These are phyloP conservation scores for Cylindrotheca closterium DNA, from an alignment of 108 stramenopile genomes.

Conservation along the genomic window DNA sequence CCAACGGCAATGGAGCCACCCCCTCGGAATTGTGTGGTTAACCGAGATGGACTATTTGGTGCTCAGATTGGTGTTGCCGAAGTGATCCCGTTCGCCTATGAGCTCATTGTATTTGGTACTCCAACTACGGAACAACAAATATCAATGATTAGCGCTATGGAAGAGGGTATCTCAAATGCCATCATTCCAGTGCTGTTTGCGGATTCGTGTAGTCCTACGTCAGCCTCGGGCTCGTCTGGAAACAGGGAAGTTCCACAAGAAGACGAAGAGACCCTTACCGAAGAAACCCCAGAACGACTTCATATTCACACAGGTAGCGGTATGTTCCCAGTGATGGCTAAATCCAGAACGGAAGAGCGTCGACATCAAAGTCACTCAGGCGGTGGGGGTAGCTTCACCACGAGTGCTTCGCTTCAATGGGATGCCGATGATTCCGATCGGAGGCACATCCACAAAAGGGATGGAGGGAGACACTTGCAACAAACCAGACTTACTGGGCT, in stretches of 20 bases:
- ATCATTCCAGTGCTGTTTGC: background rate
- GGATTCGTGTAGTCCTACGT: background rate
- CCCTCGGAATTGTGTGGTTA: background rate
- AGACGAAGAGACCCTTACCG: too few relatives aligned
- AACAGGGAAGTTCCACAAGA: too few relatives aligned
- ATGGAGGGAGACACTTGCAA: conserved; percentile 3
- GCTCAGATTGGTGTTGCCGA: conserved; percentile 17
- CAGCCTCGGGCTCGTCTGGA: background rate
- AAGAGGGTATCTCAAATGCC: background rate
- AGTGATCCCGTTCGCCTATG: conserved; percentile 17
- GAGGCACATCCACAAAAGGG: background rate
- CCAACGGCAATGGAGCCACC: conserved; percentile 4
- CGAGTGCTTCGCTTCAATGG: too few relatives aligned
- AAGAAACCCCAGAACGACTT: too few relatives aligned
- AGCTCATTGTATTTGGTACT: background rate
- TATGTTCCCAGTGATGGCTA: too few relatives aligned
- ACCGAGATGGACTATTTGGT: conserved; percentile 13
- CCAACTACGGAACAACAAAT: background rate
- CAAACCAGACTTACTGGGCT: conserved; percentile 2
- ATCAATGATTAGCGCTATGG: background rate
- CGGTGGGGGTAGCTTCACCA: too few relatives aligned
- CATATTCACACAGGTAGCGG: too few relatives aligned
- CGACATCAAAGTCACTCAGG: too few relatives aligned
- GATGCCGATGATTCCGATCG: background rate
- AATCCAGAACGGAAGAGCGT: too few relatives aligned